Evolutionary conservation across 208 protist genomes (phyloP).

Genomic region (Trypanosoma theileri): DNA sequence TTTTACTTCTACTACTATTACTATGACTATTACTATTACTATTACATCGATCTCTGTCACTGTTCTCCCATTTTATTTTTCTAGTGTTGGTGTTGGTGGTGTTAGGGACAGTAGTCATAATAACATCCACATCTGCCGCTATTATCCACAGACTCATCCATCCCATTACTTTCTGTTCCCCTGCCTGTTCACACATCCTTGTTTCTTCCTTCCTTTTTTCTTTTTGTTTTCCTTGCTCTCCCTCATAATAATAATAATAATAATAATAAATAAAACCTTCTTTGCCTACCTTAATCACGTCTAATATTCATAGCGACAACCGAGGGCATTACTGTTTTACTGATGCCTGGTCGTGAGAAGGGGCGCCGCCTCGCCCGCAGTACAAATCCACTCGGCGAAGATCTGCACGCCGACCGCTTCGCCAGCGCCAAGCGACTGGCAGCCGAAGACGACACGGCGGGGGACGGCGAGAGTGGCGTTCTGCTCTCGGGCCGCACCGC

Average conservation of each 20-base stretch:
- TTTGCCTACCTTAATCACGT: not conserved
- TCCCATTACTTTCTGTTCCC: too few species aligned
- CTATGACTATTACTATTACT: too few species aligned
- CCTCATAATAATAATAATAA: too few species aligned
- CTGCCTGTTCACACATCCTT: too few species aligned
- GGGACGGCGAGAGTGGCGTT: slow-evolving; percentile 44
- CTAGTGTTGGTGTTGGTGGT: too few species aligned
- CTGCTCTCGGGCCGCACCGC: slow-evolving; percentile 73
- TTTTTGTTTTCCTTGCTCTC: not conserved
- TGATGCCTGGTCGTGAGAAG: slow-evolving; percentile 50
- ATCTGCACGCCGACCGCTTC: slow-evolving; percentile 80
- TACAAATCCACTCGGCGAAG: slow-evolving; percentile 80
- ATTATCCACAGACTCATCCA: too few species aligned
- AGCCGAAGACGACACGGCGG: slow-evolving; percentile 36
- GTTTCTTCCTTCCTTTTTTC: not conserved
- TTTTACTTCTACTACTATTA: not conserved
- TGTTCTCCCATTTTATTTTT: too few species aligned
- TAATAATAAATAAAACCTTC: not conserved
- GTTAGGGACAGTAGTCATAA: too few species aligned
- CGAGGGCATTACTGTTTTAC: not conserved
- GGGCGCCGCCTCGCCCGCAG: slow-evolving; percentile 33
- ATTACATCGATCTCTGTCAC: too few species aligned
- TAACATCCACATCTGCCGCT: too few species aligned
- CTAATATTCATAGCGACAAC: not conserved
- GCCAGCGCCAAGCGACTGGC: slow-evolving; percentile 49